Evolutionary conservation across 2,329 filamentous ascomycete genomes (phyloP).

Genomic region (Meredithiella fracta): DNA sequence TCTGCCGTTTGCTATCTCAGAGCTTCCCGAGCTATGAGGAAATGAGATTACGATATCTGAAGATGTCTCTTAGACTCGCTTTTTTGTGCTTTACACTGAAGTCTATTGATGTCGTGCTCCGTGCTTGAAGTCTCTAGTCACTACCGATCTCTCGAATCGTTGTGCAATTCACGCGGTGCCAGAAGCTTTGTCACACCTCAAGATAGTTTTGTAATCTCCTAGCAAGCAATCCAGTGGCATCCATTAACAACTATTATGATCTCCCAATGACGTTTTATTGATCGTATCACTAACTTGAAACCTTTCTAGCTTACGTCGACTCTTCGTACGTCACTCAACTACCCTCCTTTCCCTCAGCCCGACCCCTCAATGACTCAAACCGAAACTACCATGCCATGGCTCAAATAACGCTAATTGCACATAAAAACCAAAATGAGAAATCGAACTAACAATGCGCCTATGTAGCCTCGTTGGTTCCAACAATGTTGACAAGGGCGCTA

Average conservation of each 20-base stretch:
- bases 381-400: neutral
- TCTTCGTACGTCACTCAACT: constrained; percentile 26
- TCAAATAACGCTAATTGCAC: neutral
- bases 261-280: neutral
- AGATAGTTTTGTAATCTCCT: neutral
- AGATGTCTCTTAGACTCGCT: too few relatives aligned
- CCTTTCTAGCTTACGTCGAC: constrained; percentile 32
- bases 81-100: too few relatives aligned
- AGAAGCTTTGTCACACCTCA: neutral
- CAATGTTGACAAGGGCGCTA: constrained; percentile 69
- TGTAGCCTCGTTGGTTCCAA: constrained; percentile 61
- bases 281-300: constrained; percentile 18
- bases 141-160: neutral
- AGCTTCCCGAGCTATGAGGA: neutral
- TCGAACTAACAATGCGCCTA: constrained; percentile 13
- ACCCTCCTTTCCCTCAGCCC: constrained; percentile 5
- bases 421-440: neutral
- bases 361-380: neutral
- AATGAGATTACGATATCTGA: neutral
- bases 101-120: too few relatives aligned
- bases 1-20: neutral
- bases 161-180: neutral
- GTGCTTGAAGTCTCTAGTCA: too few relatives aligned
- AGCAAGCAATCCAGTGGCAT: neutral
- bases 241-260: neutral